Evolutionary conservation across 768 basidiomycete genomes (phyloP).

Genomic region (Dictyophora rubrovolvata): DNA sequence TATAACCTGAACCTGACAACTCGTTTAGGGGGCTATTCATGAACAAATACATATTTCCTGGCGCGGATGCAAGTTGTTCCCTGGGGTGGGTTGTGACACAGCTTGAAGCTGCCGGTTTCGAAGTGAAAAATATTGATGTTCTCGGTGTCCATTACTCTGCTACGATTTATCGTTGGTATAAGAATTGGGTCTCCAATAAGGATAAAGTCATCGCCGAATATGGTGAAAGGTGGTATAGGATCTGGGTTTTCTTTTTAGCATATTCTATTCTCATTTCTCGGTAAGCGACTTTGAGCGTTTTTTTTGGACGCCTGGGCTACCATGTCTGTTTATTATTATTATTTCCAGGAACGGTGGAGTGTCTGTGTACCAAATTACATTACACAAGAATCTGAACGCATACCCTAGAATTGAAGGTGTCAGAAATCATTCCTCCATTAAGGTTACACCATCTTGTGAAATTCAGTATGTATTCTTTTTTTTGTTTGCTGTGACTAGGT

Average conservation of each 20-base stretch:
- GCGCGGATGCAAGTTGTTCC: constrained; percentile 92
- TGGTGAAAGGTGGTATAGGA: constrained; percentile 87
- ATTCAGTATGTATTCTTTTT: constrained; percentile 1
- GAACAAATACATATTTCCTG: constrained; percentile 99
- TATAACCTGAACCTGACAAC: background rate
- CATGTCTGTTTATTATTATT: background rate
- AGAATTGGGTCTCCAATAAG: constrained; percentile 93
- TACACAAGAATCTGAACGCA: constrained; percentile 97
- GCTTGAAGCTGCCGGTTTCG: constrained; percentile 82
- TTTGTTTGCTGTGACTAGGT: background rate
- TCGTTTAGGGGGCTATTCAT: constrained; percentile 77
- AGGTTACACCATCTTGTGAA: background rate
- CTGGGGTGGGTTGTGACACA: constrained; percentile 89
- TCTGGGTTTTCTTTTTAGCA: constrained; percentile 97
- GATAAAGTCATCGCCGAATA: constrained; percentile 83
- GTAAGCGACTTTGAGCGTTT: constrained; percentile 25
- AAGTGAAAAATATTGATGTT: constrained; percentile 93
- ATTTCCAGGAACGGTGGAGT: constrained; percentile 66
- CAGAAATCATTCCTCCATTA: constrained; percentile 65
- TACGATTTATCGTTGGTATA: constrained; percentile 86
- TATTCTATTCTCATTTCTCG: constrained; percentile 78
- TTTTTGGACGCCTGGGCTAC: background rate
- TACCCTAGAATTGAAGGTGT: constrained; percentile 88
- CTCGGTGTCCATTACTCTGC: constrained; percentile 97
- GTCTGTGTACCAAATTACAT: constrained; percentile 92